Conservation (phyloP, 2,329 filamentous ascomycete species). For the Pseudogymnoascus sp. region DNA sequence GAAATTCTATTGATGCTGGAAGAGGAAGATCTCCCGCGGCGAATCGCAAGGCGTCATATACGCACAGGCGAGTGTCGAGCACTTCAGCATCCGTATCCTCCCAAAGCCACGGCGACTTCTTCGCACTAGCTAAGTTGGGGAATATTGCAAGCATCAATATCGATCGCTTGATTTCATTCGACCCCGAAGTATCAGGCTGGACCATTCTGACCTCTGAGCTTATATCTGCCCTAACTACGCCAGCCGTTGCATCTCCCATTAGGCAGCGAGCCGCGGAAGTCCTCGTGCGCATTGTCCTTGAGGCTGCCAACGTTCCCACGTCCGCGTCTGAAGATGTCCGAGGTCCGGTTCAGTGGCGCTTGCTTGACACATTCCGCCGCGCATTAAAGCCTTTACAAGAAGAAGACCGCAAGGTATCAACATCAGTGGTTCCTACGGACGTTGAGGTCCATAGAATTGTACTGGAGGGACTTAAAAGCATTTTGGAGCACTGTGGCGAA, state of each 20-base stretch:
- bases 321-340: constrained; percentile 42
- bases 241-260: constrained; percentile 41
- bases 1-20: constrained; percentile 13
- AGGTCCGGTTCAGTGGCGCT: constrained; percentile 59
- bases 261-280: constrained; percentile 56
- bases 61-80: constrained; percentile 34
- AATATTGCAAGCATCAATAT: constrained; percentile 68
- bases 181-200: constrained; percentile 69
- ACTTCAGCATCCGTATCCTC: constrained; percentile 39
- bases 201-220: constrained; percentile 51
- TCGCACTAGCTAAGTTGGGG: constrained; percentile 65
- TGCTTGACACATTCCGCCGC: constrained; percentile 57
- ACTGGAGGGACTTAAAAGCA: constrained; percentile 69
- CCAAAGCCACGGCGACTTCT: constrained; percentile 53
- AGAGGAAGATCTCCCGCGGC: constrained; percentile 15
- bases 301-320: constrained; percentile 49
- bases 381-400: constrained; percentile 52
- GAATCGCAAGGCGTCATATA: constrained; percentile 20
- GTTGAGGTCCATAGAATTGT: constrained; percentile 73
- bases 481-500: constrained; percentile 85
- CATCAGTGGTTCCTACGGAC: constrained; percentile 55
- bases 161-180: constrained; percentile 60
- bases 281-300: constrained; percentile 48
- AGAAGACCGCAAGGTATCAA: constrained; percentile 42
- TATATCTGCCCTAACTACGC: constrained; percentile 41